phyloP scores from a whole-genome alignment of 2,329 filamentous ascomycete species.

The Colletotrichum limetticola region DNA sequence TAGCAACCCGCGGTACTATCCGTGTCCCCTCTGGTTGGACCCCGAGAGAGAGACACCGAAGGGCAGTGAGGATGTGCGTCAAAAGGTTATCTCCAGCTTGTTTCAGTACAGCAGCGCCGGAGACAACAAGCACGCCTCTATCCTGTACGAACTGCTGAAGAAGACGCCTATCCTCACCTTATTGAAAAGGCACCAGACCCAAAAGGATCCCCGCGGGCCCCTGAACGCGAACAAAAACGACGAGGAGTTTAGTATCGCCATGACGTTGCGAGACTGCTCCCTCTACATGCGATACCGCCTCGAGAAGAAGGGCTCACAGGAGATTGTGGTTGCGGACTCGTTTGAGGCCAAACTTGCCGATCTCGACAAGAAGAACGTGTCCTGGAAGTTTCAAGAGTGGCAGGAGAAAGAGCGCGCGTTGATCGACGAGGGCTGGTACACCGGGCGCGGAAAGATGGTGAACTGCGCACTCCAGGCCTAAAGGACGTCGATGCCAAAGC shows the following conservation, averaged over 20 bases:
- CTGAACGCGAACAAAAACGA: constrained; percentile 53
- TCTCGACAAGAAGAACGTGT: constrained; percentile 79
- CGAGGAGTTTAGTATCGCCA: constrained; percentile 71
- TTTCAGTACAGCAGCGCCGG: constrained; percentile 11
- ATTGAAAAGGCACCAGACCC: constrained; percentile 44
- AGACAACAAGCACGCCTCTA: constrained; percentile 15
- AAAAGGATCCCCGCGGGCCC: constrained; percentile 56
- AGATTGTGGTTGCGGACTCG: constrained; percentile 35
- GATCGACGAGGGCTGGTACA: constrained; percentile 76
- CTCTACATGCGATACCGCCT: constrained; percentile 67
- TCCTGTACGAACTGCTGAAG: constrained; percentile 17
- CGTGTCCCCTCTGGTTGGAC: constrained; percentile 34
- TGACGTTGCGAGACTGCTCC: constrained; percentile 85
- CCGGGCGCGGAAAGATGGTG: constrained; percentile 25
- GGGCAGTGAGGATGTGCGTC: constrained; percentile 2
- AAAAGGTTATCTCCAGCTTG: constrained; percentile 5
- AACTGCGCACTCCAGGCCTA: constrained; percentile 27
- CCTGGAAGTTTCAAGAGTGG: constrained; percentile 77
- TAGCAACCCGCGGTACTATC: constrained; percentile 24
- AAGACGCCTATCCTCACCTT: background rate
- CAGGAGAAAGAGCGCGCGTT: constrained; percentile 69
- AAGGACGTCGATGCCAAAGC: background rate
- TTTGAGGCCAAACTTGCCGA: constrained; percentile 76
- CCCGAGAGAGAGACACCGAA: background rate
- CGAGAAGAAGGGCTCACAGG: background rate